These are phyloP conservation scores for Hordeum vulgare DNA, from an alignment of 176 grass and related monocot genomes.

Conservation along the genomic window MorexV3_pseudomolecules_assembly NC_058524.1:48869924-48870423, in stretches of 20 bases:
- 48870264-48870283: background rate
- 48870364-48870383: too few relatives aligned
- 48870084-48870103: background rate
- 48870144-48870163: background rate
- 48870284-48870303: background rate
- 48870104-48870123: background rate
- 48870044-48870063: background rate
- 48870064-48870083: background rate
- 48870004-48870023: background rate
- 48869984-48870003: background rate
- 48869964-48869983: background rate
- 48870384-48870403: background rate
- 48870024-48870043: background rate
- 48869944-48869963: constrained; percentile 14
- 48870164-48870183: background rate
- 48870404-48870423: background rate
- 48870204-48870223: background rate
- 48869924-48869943: constrained; percentile 72
- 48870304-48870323: background rate
- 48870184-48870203: background rate
- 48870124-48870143: background rate
- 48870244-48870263: background rate
- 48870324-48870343: background rate
- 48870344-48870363: background rate
- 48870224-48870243: background rate